Conservation (phyloP, 495 filamentous ascomycete genomes). For the Aspergillus bridgeri region DNA sequence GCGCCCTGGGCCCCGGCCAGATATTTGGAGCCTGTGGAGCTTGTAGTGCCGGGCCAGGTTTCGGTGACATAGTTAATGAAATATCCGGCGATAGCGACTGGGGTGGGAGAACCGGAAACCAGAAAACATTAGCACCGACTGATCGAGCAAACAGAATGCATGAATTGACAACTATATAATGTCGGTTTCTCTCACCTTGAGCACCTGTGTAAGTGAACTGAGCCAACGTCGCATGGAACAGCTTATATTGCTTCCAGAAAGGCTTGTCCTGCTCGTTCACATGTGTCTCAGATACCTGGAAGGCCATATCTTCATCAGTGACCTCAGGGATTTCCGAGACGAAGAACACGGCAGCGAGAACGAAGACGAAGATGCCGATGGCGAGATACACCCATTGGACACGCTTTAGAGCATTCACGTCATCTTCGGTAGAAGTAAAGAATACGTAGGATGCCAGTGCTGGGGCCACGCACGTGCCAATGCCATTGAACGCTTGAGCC, state of each 20-base stretch:
- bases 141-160: not conserved
- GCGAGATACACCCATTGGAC: slow-evolving; percentile 78
- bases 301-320: slow-evolving; percentile 55
- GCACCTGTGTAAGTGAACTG: slow-evolving; percentile 75
- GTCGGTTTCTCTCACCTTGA: slow-evolving; percentile 39
- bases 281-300: slow-evolving; percentile 45
- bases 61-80: slow-evolving; percentile 58
- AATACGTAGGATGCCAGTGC: slow-evolving; percentile 67
- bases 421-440: slow-evolving; percentile 53
- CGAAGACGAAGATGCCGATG: slow-evolving; percentile 67
- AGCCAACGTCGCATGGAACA: slow-evolving; percentile 61
- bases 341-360: slow-evolving; percentile 49
- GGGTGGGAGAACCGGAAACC: not conserved
- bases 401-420: slow-evolving; percentile 44
- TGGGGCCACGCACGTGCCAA: slow-evolving; percentile 63
- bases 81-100: slow-evolving; percentile 63
- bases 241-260: slow-evolving; percentile 47
- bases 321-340: slow-evolving; percentile 51
- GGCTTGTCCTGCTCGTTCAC: slow-evolving; percentile 42
- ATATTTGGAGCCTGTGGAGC: slow-evolving; percentile 47
- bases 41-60: slow-evolving; percentile 33
- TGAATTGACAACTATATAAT: not conserved
- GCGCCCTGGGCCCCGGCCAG: slow-evolving; percentile 53
- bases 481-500: slow-evolving; percentile 65
- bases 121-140: not conserved